Conservation (phyloP, 805 yeast genomes). For the Wickerhamomyces kurtzmanii region DNA sequence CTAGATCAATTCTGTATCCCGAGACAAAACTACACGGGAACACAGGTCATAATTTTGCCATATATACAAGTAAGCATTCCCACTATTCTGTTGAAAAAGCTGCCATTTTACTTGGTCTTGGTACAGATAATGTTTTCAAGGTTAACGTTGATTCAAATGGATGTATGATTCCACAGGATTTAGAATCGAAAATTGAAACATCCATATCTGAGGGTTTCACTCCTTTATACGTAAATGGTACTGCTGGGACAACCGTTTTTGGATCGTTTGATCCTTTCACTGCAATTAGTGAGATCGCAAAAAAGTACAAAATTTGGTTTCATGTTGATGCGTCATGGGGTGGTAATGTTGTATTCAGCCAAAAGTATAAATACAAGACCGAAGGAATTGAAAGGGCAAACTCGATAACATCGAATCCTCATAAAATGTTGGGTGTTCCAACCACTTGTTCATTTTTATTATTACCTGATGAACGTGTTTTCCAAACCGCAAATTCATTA, state of each 20-base stretch:
- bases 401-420: slow-evolving; percentile 76
- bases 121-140: slow-evolving; percentile 51
- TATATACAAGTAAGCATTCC: slow-evolving; percentile 62
- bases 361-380: slow-evolving; percentile 31
- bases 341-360: slow-evolving; percentile 68
- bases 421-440: slow-evolving; percentile 85
- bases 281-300: slow-evolving; percentile 43
- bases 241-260: slow-evolving; percentile 85
- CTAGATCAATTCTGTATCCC: slow-evolving; percentile 57
- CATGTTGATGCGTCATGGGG: slow-evolving; percentile 93
- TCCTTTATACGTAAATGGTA: slow-evolving; percentile 70
- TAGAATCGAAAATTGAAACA: slow-evolving; percentile 38
- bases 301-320: slow-evolving; percentile 54
- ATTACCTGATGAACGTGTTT: slow-evolving; percentile 55
- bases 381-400: slow-evolving; percentile 59
- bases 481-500: slow-evolving; percentile 67
- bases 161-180: slow-evolving; percentile 36
- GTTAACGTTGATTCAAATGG: slow-evolving; percentile 51
- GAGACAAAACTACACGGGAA: slow-evolving; percentile 61
- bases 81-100: slow-evolving; percentile 79
- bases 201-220: slow-evolving; percentile 40
- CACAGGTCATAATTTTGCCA: slow-evolving; percentile 43
- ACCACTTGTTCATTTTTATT: slow-evolving; percentile 64
- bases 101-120: slow-evolving; percentile 68
- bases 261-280: slow-evolving; percentile 72